These are phyloP conservation scores for Colletotrichum ledebouriae DNA, from an alignment of 2,329 filamentous ascomycete species.

Conservation along the genomic window DNA sequence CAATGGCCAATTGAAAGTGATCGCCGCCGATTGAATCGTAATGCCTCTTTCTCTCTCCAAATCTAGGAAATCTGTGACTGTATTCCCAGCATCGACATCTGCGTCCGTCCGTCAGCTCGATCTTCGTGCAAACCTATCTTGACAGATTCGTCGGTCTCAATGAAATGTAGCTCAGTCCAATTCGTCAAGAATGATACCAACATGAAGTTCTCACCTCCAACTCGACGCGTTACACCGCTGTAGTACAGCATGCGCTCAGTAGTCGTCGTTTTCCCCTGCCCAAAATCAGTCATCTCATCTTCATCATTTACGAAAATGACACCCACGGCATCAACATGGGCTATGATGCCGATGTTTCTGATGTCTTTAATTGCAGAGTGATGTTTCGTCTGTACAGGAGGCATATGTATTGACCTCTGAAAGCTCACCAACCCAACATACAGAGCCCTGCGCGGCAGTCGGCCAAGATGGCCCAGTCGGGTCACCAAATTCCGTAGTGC, in stretches of 20 bases:
- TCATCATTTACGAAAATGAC: neutral
- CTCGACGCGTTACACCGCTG: constrained; percentile 86
- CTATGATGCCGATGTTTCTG: constrained; percentile 97
- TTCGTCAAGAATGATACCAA: neutral
- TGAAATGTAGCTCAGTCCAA: too few relatives aligned
- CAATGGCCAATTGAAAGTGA: constrained; percentile 94
- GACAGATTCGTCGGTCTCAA: neutral
- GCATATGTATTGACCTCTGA: constrained; percentile 33
- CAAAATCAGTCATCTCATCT: constrained; percentile 39
- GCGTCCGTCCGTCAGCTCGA: constrained; percentile 9
- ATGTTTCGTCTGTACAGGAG: constrained; percentile 44
- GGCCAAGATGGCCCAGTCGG: constrained; percentile 26
- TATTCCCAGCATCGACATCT: constrained; percentile 97
- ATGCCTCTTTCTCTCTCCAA: constrained; percentile 93
- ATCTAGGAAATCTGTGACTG: constrained; percentile 95
- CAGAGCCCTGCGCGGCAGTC: constrained; percentile 15
- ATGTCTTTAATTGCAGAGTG: constrained; percentile 70
- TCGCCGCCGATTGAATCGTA: constrained; percentile 96
- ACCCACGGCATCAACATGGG: constrained; percentile 90
- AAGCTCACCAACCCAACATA: constrained; percentile 28
- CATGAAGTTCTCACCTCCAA: constrained; percentile 70
- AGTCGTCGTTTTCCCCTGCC: constrained; percentile 91
- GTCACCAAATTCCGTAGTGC: constrained; percentile 28
- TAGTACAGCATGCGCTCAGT: constrained; percentile 99
- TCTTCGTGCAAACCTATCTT: neutral